Base-by-base conservation (phyloP, 169 alveolate genomes). In the Eimeria maxima region DNA sequence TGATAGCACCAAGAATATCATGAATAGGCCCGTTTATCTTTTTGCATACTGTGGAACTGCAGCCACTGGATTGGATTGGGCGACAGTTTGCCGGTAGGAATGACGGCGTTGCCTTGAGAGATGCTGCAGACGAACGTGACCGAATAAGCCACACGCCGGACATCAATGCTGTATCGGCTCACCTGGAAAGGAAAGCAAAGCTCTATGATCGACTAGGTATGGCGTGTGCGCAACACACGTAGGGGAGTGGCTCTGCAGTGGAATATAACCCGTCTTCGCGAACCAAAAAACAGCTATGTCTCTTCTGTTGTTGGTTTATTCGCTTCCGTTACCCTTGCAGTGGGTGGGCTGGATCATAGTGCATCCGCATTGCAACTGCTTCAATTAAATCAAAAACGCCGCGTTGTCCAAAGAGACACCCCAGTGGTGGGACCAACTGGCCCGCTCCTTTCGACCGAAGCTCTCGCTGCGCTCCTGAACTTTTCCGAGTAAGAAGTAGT, bases 21-120 rank as follows among this genome's bases (percentile, higher is more conserved):
- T 50, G 92, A 27, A 38, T 57, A 84, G 60, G 5, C 16, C 13
- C 42, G 50, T 1, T 1, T 73, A 27, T 33, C 7, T 10, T 13
- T 73, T 2, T 6, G 16, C 16, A 18, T 38, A 18, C 69, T 73
- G 83, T 42, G 65, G 57, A 38, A 60, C 18, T 45, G 63, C 84
- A 87, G 94, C 69, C 94, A 44, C 55, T 87, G 14, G 94, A 87
- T 44, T 87, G 94, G 94, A n/a, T 18, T 24, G 81, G 83, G 81
- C 67, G 94, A 53, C 80, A 87, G 83, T 42, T 65, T 7, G 94
- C 94, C 10, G 94, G 81, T 83, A 87, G n/a, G 94, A 87, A 87
- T 50, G 94, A 87, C 2, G 94, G 94, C 67, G 67, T 87, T 14
- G 55, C 83, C 83, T 65, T 60, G 65, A 87, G 94, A 67, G 65